Evolutionary conservation across 1,139 yeast genomes (phyloP).

Genomic region (Spencermartinsiella ligniputridi): DNA sequence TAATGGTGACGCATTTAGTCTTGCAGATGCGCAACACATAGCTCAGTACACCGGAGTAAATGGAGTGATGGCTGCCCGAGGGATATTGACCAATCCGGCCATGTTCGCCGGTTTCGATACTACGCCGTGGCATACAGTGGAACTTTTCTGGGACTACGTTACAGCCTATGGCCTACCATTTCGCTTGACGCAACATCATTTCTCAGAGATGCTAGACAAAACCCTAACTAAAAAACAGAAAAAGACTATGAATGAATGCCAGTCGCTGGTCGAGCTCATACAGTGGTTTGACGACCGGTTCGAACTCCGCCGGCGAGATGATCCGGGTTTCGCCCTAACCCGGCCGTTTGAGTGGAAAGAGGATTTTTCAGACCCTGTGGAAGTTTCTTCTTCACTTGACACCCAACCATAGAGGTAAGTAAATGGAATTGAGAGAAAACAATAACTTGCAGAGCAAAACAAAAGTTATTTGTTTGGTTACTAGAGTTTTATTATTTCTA

Average conservation of each 20-base stretch:
- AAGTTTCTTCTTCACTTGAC: not conserved
- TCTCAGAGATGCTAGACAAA: slow-evolving; percentile 74
- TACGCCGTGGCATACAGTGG: slow-evolving; percentile 92
- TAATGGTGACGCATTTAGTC: slow-evolving; percentile 84
- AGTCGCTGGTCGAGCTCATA: slow-evolving; percentile 56
- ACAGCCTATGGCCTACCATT: slow-evolving; percentile 80
- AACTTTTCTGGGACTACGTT: slow-evolving; percentile 72
- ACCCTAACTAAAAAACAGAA: slow-evolving; percentile 52
- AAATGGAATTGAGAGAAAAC: not conserved
- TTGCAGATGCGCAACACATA: slow-evolving; percentile 59
- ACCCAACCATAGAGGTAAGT: not conserved
- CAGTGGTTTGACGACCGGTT: slow-evolving; percentile 80
- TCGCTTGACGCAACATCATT: slow-evolving; percentile 79
- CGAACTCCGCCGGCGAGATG: slow-evolving; percentile 59
- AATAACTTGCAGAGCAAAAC: not conserved
- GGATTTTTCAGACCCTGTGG: not conserved
- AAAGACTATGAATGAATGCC: slow-evolving; percentile 61
- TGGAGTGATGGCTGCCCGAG: slow-evolving; percentile 96
- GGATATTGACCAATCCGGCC: slow-evolving; percentile 81
- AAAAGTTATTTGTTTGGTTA: slow-evolving; percentile 13
- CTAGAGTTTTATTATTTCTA: slow-evolving; percentile 14
- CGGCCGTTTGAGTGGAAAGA: slow-evolving; percentile 51
- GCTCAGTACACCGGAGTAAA: slow-evolving; percentile 68
- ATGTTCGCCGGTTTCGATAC: slow-evolving; percentile 65
- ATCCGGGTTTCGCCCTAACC: slow-evolving; percentile 61